Conservation (phyloP, 495 filamentous ascomycete species). For the Penicillium waksmanii region DNA sequence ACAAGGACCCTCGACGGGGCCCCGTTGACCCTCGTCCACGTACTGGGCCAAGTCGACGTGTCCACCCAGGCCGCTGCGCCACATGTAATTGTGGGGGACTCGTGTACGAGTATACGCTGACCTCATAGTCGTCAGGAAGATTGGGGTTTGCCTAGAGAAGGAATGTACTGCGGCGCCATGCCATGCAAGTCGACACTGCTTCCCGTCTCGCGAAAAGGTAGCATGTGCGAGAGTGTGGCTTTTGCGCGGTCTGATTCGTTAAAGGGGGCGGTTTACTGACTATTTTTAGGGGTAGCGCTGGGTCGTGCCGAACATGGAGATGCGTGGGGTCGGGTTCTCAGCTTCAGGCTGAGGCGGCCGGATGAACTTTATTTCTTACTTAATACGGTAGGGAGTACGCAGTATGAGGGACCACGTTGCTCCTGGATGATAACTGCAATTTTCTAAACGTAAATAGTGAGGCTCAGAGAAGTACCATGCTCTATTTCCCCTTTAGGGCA, state of each 20-base stretch:
- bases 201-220: not conserved
- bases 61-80: not conserved
- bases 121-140: not conserved
- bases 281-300: conserved; percentile 3
- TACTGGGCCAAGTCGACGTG: conserved; percentile 3
- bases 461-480: no score
- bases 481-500: no score
- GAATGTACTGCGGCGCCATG: not conserved
- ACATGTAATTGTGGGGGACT: not conserved
- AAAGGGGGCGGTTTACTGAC: not conserved
- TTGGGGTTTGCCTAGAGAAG: not conserved
- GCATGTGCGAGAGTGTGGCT: not conserved
- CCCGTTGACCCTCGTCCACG: conserved; percentile 2
- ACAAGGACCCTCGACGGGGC: conserved; percentile 1
- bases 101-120: not conserved
- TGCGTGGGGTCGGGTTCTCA: conserved; percentile 3
- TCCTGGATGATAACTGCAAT: no score
- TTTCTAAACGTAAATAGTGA: no score
- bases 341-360: not conserved
- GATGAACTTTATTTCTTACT: not conserved
- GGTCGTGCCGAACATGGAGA: conserved; percentile 4
- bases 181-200: not conserved
- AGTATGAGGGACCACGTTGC: no score
- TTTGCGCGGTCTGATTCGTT: not conserved
- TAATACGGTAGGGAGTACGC: no score